Evolutionary conservation across 116 monocot genomes (phyloP).

Genomic region (Phalaenopsis hybrid): DNA sequence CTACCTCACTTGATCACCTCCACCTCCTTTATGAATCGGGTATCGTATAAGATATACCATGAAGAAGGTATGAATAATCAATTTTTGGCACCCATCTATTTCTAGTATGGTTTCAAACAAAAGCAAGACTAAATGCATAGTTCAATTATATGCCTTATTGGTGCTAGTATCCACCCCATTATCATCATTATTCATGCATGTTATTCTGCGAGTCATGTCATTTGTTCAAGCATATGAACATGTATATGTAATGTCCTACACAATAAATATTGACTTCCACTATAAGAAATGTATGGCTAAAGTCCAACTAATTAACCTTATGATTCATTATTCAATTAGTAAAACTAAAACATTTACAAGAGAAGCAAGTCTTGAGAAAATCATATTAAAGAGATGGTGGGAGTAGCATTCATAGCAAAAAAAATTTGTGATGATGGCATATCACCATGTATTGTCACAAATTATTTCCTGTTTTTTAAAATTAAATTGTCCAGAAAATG

Average conservation of each 20-base stretch:
- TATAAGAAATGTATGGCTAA: not conserved
- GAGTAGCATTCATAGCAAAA: not conserved
- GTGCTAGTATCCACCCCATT: too few species aligned
- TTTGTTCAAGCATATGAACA: not conserved
- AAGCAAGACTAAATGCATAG: too few species aligned
- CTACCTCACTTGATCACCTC: too few species aligned
- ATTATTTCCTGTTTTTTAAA: not conserved
- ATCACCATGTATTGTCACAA: not conserved
- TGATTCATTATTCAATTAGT: not conserved
- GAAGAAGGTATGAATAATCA: too few species aligned
- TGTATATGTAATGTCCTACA: not conserved
- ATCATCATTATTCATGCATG: too few species aligned
- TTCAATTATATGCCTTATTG: too few species aligned
- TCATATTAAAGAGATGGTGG: not conserved
- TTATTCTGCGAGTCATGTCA: not conserved
- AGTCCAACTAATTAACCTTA: not conserved
- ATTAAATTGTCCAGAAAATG: not conserved
- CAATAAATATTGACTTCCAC: not conserved
- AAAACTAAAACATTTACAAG: constrained; percentile 22
- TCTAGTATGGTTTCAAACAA: too few species aligned
- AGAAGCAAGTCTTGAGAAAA: constrained; percentile 75
- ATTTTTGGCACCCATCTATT: too few species aligned
- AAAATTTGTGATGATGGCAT: not conserved
- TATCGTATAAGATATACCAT: too few species aligned
- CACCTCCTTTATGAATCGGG: too few species aligned